Conservation (phyloP, 768 basidiomycete genomes). For the Trichaptum fuscoviolaceum region DNA sequence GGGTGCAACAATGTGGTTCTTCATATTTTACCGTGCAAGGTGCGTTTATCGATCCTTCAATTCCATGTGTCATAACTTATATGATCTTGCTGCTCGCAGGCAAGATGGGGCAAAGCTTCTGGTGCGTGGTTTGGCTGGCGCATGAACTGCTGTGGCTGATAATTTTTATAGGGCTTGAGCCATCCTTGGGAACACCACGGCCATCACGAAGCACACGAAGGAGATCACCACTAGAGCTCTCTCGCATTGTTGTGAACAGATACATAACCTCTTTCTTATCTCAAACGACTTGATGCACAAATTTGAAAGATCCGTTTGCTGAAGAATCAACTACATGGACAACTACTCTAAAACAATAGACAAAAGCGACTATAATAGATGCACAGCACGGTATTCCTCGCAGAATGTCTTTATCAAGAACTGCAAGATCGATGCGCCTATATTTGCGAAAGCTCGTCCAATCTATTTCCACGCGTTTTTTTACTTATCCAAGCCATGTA, state of each 20-base stretch:
- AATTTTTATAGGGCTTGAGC: conserved; percentile 24
- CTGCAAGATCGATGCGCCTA: background rate
- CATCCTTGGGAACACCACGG: conserved; percentile 67
- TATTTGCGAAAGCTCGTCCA: background rate
- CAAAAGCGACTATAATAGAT: too few species aligned
- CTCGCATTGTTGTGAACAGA: background rate
- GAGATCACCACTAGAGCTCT: background rate
- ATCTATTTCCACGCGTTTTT: background rate
- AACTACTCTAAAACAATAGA: too few species aligned
- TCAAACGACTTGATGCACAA: background rate
- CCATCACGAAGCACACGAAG: conserved; percentile 30
- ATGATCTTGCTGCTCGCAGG: conserved; percentile 30
- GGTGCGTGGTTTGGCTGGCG: conserved; percentile 34
- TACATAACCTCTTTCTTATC: background rate
- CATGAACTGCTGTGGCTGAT: conserved; percentile 5
- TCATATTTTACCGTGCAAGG: conserved; percentile 95
- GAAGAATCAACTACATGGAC: too few species aligned
- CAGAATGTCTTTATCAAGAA: too few species aligned
- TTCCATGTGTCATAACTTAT: conserved; percentile 1
- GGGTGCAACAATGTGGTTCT: conserved; percentile 98
- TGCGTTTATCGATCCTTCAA: conserved; percentile 33
- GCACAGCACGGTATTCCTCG: too few species aligned
- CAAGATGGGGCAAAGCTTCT: conserved; percentile 74
- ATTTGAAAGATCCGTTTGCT: background rate
- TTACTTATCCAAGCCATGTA: background rate